phyloP scores from a whole-genome alignment of 108 stramenopile genomes.

The Skeletonema menzelii region DNA sequence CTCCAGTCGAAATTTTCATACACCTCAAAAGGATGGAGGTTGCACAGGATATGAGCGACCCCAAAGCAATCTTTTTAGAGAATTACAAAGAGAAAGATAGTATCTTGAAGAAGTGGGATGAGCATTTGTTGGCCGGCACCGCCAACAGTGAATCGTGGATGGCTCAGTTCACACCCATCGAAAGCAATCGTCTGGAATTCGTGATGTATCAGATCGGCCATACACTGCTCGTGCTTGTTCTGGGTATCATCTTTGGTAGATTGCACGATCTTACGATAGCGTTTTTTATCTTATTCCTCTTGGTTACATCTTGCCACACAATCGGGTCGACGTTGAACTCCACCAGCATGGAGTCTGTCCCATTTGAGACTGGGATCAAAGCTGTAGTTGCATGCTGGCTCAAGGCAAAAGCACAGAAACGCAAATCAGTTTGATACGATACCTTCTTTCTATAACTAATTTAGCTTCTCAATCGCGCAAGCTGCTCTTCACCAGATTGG shows the following conservation, averaged over 20 bases:
- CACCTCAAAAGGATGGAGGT: conserved; percentile 32
- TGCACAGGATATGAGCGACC: conserved; percentile 21
- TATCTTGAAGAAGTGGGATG: conserved; percentile 45
- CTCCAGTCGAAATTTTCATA: conserved; percentile 50
- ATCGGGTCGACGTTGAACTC: conserved; percentile 43
- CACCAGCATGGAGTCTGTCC: conserved; percentile 49
- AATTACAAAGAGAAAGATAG: conserved; percentile 50
- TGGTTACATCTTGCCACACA: conserved; percentile 39
- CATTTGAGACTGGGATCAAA: conserved; percentile 59
- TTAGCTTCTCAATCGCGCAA: conserved; percentile 5
- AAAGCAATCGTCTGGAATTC: conserved; percentile 18
- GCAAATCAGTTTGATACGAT: not conserved
- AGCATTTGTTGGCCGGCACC: conserved; percentile 12
- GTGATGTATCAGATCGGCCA: conserved; percentile 21
- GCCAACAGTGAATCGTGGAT: conserved; percentile 22
- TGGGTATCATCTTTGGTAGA: conserved; percentile 7
- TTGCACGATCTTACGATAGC: conserved; percentile 7
- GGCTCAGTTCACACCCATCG: conserved; percentile 17
- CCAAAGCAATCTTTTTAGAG: conserved; percentile 46
- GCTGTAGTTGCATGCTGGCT: not conserved
- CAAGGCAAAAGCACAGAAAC: not conserved
- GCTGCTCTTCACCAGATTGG: conserved; percentile 57
- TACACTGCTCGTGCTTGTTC: conserved; percentile 14
- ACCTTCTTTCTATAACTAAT: conserved; percentile 2
- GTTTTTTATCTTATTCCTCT: conserved; percentile 14